Evolutionary conservation across 1,284 basidiomycete genomes (phyloP).

Genomic region (Pseudozyma flocculosa): DNA sequence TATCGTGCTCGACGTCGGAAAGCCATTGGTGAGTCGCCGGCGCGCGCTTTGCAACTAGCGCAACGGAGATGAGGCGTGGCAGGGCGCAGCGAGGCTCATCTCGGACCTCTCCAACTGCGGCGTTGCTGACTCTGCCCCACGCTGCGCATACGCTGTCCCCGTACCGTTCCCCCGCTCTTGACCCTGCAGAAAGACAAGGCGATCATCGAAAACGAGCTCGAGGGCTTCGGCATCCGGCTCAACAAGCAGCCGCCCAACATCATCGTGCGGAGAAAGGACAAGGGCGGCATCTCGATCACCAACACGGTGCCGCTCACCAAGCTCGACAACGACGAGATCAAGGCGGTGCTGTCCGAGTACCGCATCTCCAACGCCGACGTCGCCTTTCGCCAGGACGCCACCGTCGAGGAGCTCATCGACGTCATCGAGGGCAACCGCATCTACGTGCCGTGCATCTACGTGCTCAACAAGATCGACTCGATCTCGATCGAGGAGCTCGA

Average conservation of each 20-base stretch:
- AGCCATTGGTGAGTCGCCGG: conserved; percentile 74
- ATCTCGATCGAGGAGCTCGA: conserved; percentile 97
- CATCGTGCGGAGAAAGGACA: conserved; percentile 79
- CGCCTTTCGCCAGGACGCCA: conserved; percentile 87
- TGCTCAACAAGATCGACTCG: conserved; percentile 72
- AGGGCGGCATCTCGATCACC: conserved; percentile 67
- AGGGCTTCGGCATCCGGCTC: conserved; percentile 93
- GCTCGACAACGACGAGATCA: conserved; percentile 92
- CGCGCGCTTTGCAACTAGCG: no score
- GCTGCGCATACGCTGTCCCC: no score
- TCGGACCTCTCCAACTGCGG: no score
- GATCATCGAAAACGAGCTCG: conserved; percentile 85
- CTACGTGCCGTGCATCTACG: conserved; percentile 63
- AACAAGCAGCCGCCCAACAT: conserved; percentile 95
- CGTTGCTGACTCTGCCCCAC: no score
- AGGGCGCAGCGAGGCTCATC: no score
- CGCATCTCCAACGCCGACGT: conserved; percentile 84
- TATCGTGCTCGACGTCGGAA: conserved; percentile 95
- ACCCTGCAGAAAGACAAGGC: conserved; percentile 80
- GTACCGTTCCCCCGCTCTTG: no score
- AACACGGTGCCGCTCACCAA: conserved; percentile 83
- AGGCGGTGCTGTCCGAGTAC: conserved; percentile 93
- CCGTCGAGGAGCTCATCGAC: conserved; percentile 92
- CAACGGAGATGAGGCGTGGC: no score
- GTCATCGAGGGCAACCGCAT: conserved; percentile 67